A percentile compares a stretch with the other conserved stretches of the same genome.
Evolutionary conservation across 441 rosid species (phyloP).

Genomic region (Aquilaria agallochum): DNA sequence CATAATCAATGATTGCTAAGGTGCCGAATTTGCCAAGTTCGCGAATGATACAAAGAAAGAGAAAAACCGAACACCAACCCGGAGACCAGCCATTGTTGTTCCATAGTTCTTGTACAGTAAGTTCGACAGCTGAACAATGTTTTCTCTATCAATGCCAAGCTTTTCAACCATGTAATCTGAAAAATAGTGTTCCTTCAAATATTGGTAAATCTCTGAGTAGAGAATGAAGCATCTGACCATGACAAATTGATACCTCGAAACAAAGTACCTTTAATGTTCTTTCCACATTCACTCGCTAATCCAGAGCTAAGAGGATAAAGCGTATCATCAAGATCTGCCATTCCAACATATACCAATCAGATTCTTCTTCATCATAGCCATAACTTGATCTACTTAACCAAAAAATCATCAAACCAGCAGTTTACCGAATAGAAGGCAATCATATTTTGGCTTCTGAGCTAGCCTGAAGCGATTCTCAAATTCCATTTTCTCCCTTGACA

Average conservation of each 20-base stretch:
- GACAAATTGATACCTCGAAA: background rate
- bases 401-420: background rate
- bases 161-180: slow-evolving; percentile 70
- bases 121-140: slow-evolving; percentile 51
- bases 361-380: background rate
- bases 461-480: slow-evolving; percentile 33
- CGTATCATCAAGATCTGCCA: slow-evolving; percentile 84
- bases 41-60: background rate
- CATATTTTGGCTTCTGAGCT: slow-evolving; percentile 46
- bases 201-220: background rate
- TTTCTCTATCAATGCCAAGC: slow-evolving; percentile 55
- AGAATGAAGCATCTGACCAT: background rate
- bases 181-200: background rate
- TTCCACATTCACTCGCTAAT: slow-evolving; percentile 49
- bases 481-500: slow-evolving; percentile 37
- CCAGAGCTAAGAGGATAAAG: slow-evolving; percentile 77
- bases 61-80: slow-evolving; percentile 36
- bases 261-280: slow-evolving; percentile 63
- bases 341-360: slow-evolving; percentile 3
- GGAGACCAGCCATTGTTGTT: slow-evolving; percentile 94
- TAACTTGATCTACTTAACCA: background rate
- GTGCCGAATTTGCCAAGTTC: background rate
- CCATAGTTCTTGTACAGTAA: slow-evolving; percentile 76
- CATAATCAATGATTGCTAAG: background rate
- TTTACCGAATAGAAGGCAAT: slow-evolving; percentile 79